Evolutionary conservation across 306 rosid genomes (phyloP), one percentile per base, ranked within the genome.

Genomic region (Acacia confusa): DNA sequence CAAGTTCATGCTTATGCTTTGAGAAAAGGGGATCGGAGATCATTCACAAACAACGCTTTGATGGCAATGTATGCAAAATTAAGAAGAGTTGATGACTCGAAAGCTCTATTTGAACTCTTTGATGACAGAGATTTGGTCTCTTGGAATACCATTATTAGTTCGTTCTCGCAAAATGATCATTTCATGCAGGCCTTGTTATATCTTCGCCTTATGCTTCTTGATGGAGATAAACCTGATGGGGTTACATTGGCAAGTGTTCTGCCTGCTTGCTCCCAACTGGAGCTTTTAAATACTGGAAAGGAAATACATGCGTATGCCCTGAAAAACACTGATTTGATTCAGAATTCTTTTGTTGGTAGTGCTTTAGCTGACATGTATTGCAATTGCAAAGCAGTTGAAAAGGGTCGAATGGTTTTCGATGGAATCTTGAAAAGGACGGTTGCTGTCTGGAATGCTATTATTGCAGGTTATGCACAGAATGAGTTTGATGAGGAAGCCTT

Each of bases 301-400:
- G 91, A 92, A 75, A 82, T 94, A 17, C 98, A 94, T 87, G 89
- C 84, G 6, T 90, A 89, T 88, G 92, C 87, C 11, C 65, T 92
- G 79, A 86, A 83, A 81, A 88, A 80, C 25, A 79, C 53, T 17
- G 86, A 82, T 76, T 84, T 92, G 80, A 70, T 84, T 55, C 90
- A 79, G 68, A 94, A 94, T 78, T 88, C 92, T 13, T 92, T 87
- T 78, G 92, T 92, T 84, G 91, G 91, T 2, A 89, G 91, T 78
- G 98, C 97, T 70, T 87, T 94, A 82, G 89, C 89, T 86, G 97
- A 94, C 87, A 92, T 94, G 98, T 94, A 94, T 77, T 90, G 97
- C 78, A 94, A 94, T 74, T 94, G 95, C 81, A 84, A 73, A 79
- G 80, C 77, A 78, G 86, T 88, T 61, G 82, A 78, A 38, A 88